Percentiles rank a stretch among this genome's conserved stretches.
Evolutionary conservation across 768 basidiomycete genomes (phyloP).

Genomic region (Mycena galericulata): DNA sequence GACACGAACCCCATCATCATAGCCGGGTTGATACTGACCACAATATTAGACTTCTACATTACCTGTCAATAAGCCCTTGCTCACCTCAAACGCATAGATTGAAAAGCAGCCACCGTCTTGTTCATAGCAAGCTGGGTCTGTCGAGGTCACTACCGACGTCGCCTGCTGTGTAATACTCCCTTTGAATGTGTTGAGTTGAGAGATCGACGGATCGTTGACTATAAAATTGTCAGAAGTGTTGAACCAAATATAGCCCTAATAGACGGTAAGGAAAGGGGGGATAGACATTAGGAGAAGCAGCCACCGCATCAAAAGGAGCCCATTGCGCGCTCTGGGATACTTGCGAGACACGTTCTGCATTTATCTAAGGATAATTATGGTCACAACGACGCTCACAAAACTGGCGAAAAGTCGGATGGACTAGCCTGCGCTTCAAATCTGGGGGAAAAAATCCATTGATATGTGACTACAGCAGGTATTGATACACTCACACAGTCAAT

Average conservation of each 20-base stretch:
- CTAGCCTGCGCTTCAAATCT: conserved; percentile 64
- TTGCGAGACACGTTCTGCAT: conserved; percentile 38
- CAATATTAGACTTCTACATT: neutral
- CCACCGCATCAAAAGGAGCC: conserved; percentile 59
- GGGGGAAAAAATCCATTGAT: too few species aligned
- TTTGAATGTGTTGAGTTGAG: conserved; percentile 70
- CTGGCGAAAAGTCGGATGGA: conserved; percentile 35
- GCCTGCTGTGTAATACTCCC: conserved; percentile 89
- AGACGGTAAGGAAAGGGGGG: neutral
- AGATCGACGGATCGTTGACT: conserved; percentile 64
- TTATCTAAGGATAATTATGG: neutral
- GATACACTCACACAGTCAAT: conserved; percentile 73
- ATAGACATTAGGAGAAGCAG: conserved; percentile 29
- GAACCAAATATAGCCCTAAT: conserved; percentile 68
- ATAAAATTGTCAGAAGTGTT: conserved; percentile 68
- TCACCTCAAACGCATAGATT: conserved; percentile 84
- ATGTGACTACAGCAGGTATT: too few species aligned
- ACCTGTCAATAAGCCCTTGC: conserved; percentile 54
- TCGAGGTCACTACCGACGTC: conserved; percentile 74
- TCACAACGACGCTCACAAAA: neutral
- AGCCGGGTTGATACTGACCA: conserved; percentile 44
- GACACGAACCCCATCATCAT: conserved; percentile 62
- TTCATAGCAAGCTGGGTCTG: conserved; percentile 83
- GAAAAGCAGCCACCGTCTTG: conserved; percentile 64
- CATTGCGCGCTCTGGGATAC: conserved; percentile 91